Evolutionary conservation across 2,329 filamentous ascomycete genomes (phyloP).

Genomic region (Fusarium chuoi): DNA sequence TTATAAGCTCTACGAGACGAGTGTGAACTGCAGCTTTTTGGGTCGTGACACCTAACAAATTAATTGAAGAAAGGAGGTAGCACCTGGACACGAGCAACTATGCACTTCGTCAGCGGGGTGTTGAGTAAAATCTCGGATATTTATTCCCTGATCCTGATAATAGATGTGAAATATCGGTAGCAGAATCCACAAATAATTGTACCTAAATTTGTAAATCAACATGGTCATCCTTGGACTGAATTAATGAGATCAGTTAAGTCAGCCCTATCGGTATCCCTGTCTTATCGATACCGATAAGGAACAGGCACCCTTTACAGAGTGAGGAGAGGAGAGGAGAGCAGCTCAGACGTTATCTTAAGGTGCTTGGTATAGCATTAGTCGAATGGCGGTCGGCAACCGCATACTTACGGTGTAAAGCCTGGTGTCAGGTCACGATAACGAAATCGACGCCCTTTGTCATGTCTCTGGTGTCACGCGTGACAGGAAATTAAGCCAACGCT

Average conservation of each 20-base stretch:
- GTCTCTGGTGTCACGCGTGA: background rate
- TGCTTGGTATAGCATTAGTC: background rate
- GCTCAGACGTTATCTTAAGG: rapidly evolving
- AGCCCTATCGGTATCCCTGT: background rate
- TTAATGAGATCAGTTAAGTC: background rate
- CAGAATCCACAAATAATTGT: background rate
- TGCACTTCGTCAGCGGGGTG: background rate
- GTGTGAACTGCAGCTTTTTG: background rate
- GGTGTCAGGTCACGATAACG: background rate
- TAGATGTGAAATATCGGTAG: rapidly evolving
- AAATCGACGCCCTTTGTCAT: background rate
- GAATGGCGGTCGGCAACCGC: background rate
- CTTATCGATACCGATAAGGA: background rate
- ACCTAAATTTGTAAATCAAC: background rate
- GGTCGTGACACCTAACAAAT: background rate
- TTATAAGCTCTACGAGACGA: background rate
- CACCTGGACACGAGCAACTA: background rate
- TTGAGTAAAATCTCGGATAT: background rate
- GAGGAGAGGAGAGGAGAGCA: background rate
- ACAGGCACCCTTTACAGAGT: rapidly evolving
- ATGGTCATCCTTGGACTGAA: background rate
- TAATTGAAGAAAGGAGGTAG: background rate
- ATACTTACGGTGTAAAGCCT: background rate
- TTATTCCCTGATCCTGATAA: background rate
- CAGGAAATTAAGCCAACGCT: background rate